Conservation (phyloP, 805 yeast genomes). For the Yamadazyma endophytica region DNA sequence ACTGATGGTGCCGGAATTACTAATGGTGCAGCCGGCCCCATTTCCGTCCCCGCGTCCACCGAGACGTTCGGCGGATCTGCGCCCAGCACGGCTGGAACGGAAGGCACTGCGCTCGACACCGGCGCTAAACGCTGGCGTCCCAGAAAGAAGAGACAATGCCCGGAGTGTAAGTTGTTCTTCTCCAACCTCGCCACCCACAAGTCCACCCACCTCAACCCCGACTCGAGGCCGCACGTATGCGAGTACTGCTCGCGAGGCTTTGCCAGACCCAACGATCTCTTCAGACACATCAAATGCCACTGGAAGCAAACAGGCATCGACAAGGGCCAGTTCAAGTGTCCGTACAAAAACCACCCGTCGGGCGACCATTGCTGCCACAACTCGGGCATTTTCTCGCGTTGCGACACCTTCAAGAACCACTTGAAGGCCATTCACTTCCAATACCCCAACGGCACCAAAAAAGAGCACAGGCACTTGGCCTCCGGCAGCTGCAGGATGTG, state of each 20-base stretch:
- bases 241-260: constrained; percentile 78
- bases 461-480: constrained; percentile 64
- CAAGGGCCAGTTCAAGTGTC: constrained; percentile 74
- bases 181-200: constrained; percentile 81
- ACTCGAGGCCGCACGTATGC: constrained; percentile 75
- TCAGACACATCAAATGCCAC: constrained; percentile 83
- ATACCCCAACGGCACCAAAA: constrained; percentile 83
- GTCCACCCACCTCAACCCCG: constrained; percentile 70
- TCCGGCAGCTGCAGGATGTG: constrained; percentile 79
- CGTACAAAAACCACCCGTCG: constrained; percentile 45
- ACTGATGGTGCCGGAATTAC: too few relatives aligned
- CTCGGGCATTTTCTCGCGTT: constrained; percentile 80
- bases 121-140: constrained; percentile 43
- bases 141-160: constrained; percentile 68
- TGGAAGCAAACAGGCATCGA: constrained; percentile 69
- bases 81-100: too few relatives aligned
- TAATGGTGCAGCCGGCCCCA: too few relatives aligned
- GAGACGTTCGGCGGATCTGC: too few relatives aligned
- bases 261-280: constrained; percentile 81
- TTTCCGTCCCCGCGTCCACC: too few relatives aligned
- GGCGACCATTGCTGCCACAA: constrained; percentile 59
- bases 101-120: too few relatives aligned
- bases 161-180: constrained; percentile 62
- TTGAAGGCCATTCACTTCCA: constrained; percentile 84
- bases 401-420: constrained; percentile 91